phyloP scores from a whole-genome alignment of 768 basidiomycete species.

The Favolaschia claudopus region DNA sequence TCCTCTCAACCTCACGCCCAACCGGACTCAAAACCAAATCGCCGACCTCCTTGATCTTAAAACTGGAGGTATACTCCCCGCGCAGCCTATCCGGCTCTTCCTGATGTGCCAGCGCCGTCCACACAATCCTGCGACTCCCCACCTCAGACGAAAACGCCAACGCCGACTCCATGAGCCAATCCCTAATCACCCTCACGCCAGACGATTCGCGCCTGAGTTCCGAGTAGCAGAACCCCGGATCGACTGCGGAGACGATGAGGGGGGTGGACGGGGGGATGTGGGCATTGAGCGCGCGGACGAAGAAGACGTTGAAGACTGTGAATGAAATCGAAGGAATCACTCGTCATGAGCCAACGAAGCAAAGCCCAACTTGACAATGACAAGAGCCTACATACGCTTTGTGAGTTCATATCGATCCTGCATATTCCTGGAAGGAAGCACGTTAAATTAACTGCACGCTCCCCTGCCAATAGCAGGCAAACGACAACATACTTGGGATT shows the following conservation, averaged over 20 bases:
- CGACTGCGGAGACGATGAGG: slow-evolving; percentile 22
- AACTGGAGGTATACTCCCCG: slow-evolving; percentile 24
- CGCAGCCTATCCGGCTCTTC: slow-evolving; percentile 10
- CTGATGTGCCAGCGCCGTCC: slow-evolving; percentile 3
- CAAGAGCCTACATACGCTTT: slow-evolving; percentile 15
- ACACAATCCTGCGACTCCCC: slow-evolving; percentile 30
- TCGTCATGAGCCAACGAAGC: no score
- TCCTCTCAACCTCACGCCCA: slow-evolving; percentile 23
- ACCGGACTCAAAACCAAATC: slow-evolving; percentile 26
- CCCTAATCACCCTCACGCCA: background rate
- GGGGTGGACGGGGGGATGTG: slow-evolving; percentile 8
- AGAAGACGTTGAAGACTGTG: slow-evolving; percentile 29
- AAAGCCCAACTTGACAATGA: background rate
- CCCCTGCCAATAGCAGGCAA: no score
- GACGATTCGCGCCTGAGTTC: slow-evolving; percentile 15
- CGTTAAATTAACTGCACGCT: no score
- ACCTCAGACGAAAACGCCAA: slow-evolving; percentile 30
- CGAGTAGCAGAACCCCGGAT: slow-evolving; percentile 31
- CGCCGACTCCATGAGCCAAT: background rate
- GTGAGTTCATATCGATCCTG: background rate
- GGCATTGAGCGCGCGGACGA: slow-evolving; percentile 18
- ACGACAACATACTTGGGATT: slow-evolving; percentile 8
- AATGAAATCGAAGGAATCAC: background rate
- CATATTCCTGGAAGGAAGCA: background rate
- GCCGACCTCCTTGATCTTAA: slow-evolving; percentile 24